These are phyloP conservation scores for Boletus smithii DNA, from an alignment of 1,284 basidiomycete genomes.

Conservation along the genomic window DNA sequence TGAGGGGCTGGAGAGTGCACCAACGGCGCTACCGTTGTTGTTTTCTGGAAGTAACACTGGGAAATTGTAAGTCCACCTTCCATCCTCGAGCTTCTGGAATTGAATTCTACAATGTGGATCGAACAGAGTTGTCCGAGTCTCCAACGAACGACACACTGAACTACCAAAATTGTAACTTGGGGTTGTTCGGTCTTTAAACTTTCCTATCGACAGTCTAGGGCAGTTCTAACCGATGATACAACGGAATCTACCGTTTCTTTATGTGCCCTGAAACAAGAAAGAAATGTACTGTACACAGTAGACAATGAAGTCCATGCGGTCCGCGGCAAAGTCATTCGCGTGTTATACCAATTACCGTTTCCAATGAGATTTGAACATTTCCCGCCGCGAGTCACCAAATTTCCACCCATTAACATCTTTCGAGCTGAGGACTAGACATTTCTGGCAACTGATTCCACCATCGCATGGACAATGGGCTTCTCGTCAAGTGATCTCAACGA, in stretches of 20 bases:
- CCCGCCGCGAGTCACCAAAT: background rate
- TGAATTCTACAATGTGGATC: conserved; percentile 1
- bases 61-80: conserved; percentile 62
- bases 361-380: conserved; percentile 4
- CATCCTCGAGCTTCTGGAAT: background rate
- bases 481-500: conserved; percentile 16
- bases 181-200: background rate
- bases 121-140: conserved; percentile 49
- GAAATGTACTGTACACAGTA: conserved; percentile 5
- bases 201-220: background rate
- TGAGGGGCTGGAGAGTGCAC: conserved; percentile 71
- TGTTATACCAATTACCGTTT: conserved; percentile 1
- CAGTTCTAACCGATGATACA: background rate
- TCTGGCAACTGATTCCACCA: background rate
- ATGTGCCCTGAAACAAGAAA: conserved; percentile 12
- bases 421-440: conserved; percentile 18
- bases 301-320: conserved; percentile 2
- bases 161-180: conserved; percentile 30
- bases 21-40: conserved; percentile 63
- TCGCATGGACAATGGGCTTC: conserved; percentile 3
- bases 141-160: conserved; percentile 31
- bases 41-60: conserved; percentile 81
- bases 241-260: background rate
- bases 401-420: background rate
- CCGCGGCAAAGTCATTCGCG: background rate